These are phyloP conservation scores for Xylariaceae sp. DNA, from an alignment of 2,329 filamentous ascomycete species.

Conservation along the genomic window DNA sequence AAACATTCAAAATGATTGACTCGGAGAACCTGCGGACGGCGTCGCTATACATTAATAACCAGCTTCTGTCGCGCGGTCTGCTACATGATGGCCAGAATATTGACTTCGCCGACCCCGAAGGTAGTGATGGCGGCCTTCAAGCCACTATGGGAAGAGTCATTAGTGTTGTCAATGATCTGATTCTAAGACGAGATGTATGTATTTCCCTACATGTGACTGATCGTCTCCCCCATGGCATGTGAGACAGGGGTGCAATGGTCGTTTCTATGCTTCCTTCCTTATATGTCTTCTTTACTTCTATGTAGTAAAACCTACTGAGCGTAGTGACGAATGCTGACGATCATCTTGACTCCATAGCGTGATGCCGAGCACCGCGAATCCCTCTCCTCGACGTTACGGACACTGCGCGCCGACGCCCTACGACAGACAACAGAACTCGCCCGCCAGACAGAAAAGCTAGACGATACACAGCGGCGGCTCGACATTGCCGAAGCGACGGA, in stretches of 20 bases:
- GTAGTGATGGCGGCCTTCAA: constrained; percentile 62
- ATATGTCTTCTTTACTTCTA: neutral
- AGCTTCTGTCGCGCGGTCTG: constrained; percentile 69
- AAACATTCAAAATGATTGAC: constrained; percentile 50
- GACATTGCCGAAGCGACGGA: constrained; percentile 72
- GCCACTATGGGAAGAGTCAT: constrained; percentile 86
- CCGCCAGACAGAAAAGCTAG: constrained; percentile 59
- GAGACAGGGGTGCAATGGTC: too few relatives aligned
- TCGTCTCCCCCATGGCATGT: too few relatives aligned
- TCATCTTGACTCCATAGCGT: constrained; percentile 59
- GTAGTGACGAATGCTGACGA: too few relatives aligned
- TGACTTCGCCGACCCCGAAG: constrained; percentile 79
- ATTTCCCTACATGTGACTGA: neutral
- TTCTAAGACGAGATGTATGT: constrained; percentile 85
- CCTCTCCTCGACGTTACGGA: constrained; percentile 77
- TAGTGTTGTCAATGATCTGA: constrained; percentile 90
- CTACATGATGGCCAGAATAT: constrained; percentile 73
- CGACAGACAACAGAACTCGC: constrained; percentile 74
- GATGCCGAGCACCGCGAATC: constrained; percentile 89
- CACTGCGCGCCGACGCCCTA: constrained; percentile 74
- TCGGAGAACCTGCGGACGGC: constrained; percentile 68
- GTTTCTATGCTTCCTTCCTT: neutral
- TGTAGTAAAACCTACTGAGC: too few relatives aligned
- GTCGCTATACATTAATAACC: constrained; percentile 75
- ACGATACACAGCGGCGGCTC: constrained; percentile 61